These are phyloP conservation scores for Ormosia emarginata DNA, from an alignment of 306 rosid genomes.

Conservation along the genomic window DNA sequence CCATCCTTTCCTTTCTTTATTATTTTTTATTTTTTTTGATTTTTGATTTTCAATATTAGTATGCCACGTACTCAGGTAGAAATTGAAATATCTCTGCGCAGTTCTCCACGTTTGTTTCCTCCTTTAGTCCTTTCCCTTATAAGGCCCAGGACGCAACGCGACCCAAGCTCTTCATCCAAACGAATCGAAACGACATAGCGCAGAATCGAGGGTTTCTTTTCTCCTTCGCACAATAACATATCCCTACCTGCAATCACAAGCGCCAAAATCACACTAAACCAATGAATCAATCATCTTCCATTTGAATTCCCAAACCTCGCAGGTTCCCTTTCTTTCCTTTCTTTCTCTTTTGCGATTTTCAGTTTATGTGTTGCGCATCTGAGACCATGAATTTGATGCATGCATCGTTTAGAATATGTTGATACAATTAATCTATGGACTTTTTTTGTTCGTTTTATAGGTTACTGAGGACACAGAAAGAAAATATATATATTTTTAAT, in stretches of 20 bases:
- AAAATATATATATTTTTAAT: no score
- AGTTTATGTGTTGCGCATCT: neutral
- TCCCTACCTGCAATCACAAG: neutral
- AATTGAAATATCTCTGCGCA: no score
- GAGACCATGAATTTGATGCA: conserved; percentile 18
- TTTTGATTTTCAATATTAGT: no score
- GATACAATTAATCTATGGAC: neutral
- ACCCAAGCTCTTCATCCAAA: neutral
- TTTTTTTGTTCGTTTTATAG: neutral
- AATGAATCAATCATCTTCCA: conserved; percentile 11
- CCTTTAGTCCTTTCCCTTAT: no score
- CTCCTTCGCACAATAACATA: neutral
- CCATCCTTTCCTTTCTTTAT: no score
- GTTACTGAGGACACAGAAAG: neutral
- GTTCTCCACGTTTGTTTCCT: no score
- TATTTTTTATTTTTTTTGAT: no score
- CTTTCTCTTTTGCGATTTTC: neutral
- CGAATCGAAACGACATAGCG: conserved; percentile 19
- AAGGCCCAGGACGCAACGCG: neutral
- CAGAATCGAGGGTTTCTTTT: conserved; percentile 39
- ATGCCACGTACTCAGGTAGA: no score
- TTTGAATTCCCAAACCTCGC: conserved; percentile 18
- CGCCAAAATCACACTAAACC: neutral
- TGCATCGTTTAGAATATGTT: neutral
- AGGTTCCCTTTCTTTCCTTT: conserved; percentile 8